phyloP scores from a whole-genome alignment of 192 early-diverging fungal genomes.

The Glomus cerebriforme region DNA sequence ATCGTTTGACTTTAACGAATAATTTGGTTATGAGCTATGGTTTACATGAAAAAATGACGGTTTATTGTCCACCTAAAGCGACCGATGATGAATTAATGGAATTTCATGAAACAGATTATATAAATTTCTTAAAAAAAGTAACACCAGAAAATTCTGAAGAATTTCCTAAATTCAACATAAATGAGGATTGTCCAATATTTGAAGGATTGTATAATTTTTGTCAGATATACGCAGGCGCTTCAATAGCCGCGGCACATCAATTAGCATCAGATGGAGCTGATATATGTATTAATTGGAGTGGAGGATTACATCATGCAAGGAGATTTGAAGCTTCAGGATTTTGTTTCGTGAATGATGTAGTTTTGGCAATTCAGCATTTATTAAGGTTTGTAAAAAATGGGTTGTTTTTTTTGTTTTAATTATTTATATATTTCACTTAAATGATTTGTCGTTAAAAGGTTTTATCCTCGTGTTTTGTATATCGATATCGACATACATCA shows the following conservation, averaged over 20 bases:
- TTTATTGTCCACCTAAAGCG: conserved; percentile 81
- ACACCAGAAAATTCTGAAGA: conserved; percentile 71
- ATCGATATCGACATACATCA: conserved; percentile 98
- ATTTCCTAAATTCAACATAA: conserved; percentile 81
- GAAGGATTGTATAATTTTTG: conserved; percentile 97
- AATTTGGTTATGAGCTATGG: conserved; percentile 93
- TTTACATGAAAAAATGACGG: conserved; percentile 86
- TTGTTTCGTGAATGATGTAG: conserved; percentile 99
- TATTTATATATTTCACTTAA: conserved; percentile 29
- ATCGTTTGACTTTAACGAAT: conserved; percentile 91
- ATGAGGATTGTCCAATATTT: conserved; percentile 98
- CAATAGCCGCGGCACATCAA: conserved; percentile 88
- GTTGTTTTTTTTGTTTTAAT: not conserved
- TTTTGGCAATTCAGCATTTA: conserved; percentile 88
- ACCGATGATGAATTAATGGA: conserved; percentile 89
- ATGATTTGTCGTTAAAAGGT: conserved; percentile 40
- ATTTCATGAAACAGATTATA: conserved; percentile 96
- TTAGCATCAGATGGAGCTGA: conserved; percentile 79
- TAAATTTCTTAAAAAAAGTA: conserved; percentile 90
- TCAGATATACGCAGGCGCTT: conserved; percentile 88
- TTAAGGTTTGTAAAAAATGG: conserved; percentile 52
- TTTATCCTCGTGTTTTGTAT: conserved; percentile 86
- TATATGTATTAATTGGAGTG: conserved; percentile 98
- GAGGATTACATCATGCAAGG: conserved; percentile 94
- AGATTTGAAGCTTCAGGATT: conserved; percentile 90